A percentile compares a stretch with the other conserved stretches of the same genome.
Conservation (phyloP, 2,329 filamentous ascomycete genomes). For the Fusarium sp. region DNA sequence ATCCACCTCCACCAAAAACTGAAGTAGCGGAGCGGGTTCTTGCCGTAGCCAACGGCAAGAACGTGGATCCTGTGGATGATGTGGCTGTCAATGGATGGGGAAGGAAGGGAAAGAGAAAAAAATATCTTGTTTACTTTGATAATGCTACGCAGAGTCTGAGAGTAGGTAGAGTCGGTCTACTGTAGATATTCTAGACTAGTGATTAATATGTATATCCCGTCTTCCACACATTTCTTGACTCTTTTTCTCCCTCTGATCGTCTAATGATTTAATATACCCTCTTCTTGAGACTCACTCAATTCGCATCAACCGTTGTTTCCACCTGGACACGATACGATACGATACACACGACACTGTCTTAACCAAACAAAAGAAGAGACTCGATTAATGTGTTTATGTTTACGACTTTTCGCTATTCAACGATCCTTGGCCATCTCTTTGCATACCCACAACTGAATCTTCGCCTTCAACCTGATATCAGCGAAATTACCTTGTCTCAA, state of each 20-base stretch:
- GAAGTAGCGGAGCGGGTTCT: conserved; percentile 31
- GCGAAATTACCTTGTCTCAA: conserved; percentile 39
- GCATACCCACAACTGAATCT: conserved; percentile 23
- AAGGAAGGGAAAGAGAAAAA: conserved; percentile 15
- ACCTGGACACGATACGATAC: conserved; percentile 10
- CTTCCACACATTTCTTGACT: neutral
- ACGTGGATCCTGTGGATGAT: conserved; percentile 41
- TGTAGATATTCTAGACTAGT: neutral
- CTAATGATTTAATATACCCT: conserved; percentile 12
- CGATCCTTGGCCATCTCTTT: conserved; percentile 32
- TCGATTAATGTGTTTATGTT: conserved; percentile 24
- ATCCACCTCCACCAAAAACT: conserved; percentile 13
- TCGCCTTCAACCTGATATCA: conserved; percentile 21
- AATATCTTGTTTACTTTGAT: conserved; percentile 32
- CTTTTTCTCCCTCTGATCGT: neutral
- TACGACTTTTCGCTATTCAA: conserved; percentile 24
- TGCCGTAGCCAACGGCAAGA: conserved; percentile 37
- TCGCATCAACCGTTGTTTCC: conserved; percentile 12
- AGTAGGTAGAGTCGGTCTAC: conserved; percentile 36
- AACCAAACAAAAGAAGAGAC: neutral
- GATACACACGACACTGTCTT: conserved; percentile 6
- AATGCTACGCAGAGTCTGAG: neutral
- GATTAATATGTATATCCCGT: conserved; percentile 30
- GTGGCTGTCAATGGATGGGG: conserved; percentile 46
- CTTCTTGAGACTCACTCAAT: conserved; percentile 22